A percentile compares a stretch with the other conserved stretches of the same genome.
These are phyloP conservation scores for Dalbergia cochinchinensis DNA, from an alignment of 306 rosid genomes.

Conservation along the genomic window DNA sequence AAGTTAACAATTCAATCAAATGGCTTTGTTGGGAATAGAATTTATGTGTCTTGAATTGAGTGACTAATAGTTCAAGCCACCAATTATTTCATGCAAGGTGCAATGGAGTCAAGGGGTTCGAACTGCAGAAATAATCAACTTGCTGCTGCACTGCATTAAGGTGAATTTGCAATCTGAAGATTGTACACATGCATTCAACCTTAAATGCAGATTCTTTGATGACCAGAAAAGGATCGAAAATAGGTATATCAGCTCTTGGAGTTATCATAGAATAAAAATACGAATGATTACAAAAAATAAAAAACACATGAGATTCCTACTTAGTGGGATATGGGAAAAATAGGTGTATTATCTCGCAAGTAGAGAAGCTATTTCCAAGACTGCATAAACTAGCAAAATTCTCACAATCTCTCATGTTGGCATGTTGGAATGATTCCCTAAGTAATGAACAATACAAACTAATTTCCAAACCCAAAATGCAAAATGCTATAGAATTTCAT, in stretches of 20 bases:
- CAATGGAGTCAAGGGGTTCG: not conserved
- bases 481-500: conserved; percentile 6
- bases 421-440: not conserved
- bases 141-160: conserved; percentile 4
- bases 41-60: not conserved
- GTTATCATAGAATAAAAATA: not conserved
- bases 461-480: not conserved
- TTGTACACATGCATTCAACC: not conserved
- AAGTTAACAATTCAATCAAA: not conserved
- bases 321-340: too few relatives aligned
- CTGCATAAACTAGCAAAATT: conserved; percentile 2
- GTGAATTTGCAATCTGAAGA: conserved; percentile 2
- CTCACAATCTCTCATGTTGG: not conserved
- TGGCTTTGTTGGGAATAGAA: conserved; percentile 4
- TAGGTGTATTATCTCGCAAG: too few relatives aligned
- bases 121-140: conserved; percentile 1
- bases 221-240: conserved; percentile 24
- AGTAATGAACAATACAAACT: conserved; percentile 5
- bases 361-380: not conserved
- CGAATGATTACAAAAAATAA: not conserved
- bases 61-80: not conserved
- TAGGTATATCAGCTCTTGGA: conserved; percentile 3
- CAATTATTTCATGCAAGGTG: not conserved
- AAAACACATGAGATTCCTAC: too few relatives aligned
- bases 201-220: conserved; percentile 2